phyloP scores from a whole-genome alignment of 2,329 filamentous ascomycete species.

The Xylariaceae sp. region DNA sequence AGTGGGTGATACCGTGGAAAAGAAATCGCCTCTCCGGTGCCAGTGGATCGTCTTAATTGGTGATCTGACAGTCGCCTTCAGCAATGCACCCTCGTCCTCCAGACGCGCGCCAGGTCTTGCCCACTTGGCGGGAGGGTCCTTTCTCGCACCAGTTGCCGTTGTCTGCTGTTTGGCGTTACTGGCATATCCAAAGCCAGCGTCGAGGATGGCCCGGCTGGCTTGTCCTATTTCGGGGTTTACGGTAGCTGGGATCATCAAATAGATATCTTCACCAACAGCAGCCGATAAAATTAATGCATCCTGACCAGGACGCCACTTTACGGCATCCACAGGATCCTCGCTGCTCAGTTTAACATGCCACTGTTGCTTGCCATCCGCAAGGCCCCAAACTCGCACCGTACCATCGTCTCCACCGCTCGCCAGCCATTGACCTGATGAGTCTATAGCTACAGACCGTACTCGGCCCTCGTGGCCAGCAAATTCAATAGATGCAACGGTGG shows the following conservation, averaged over 20 bases:
- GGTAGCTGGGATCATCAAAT: slow-evolving; percentile 71
- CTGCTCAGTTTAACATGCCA: slow-evolving; percentile 76
- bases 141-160: slow-evolving; percentile 53
- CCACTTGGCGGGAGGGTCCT: slow-evolving; percentile 77
- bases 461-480: slow-evolving; percentile 85
- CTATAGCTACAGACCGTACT: slow-evolving; percentile 77
- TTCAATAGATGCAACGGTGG: slow-evolving; percentile 78
- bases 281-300: slow-evolving; percentile 78
- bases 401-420: slow-evolving; percentile 94
- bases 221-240: slow-evolving; percentile 68
- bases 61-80: slow-evolving; percentile 73
- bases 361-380: slow-evolving; percentile 77
- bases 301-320: slow-evolving; percentile 82
- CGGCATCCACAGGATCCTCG: slow-evolving; percentile 74
- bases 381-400: slow-evolving; percentile 83
- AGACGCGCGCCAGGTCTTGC: slow-evolving; percentile 67
- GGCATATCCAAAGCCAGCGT: slow-evolving; percentile 92
- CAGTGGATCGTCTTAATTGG: slow-evolving; percentile 84
- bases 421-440: slow-evolving; percentile 78
- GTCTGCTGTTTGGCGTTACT: slow-evolving; percentile 56
- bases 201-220: slow-evolving; percentile 68
- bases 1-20: slow-evolving; percentile 81
- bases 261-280: slow-evolving; percentile 77
- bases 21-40: slow-evolving; percentile 92
- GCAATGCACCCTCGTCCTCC: slow-evolving; percentile 70